Evolutionary conservation across 1,284 basidiomycete species (phyloP).

Genomic region (Boletellus deceptivus): DNA sequence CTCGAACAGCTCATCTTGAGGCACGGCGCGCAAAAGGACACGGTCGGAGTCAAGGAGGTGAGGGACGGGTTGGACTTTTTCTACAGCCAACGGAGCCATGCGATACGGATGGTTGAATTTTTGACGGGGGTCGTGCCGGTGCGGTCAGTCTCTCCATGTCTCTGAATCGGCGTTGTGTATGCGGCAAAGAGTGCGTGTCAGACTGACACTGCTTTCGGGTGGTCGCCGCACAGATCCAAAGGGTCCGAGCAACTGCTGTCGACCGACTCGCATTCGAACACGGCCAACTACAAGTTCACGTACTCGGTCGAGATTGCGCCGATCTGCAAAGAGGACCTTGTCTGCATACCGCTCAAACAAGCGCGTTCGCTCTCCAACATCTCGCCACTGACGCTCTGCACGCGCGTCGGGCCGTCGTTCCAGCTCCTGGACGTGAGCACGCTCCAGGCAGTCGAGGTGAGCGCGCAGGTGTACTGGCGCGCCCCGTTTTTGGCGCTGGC

Average conservation of each 20-base stretch:
- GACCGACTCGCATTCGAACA: constrained; percentile 87
- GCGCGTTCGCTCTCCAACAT: constrained; percentile 88
- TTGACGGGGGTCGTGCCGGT: constrained; percentile 85
- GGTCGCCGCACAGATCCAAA: constrained; percentile 61
- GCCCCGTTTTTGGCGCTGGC: constrained; percentile 85
- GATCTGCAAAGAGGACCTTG: constrained; percentile 96
- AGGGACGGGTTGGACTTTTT: constrained; percentile 97
- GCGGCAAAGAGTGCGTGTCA: too few relatives aligned
- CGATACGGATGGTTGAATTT: constrained; percentile 98
- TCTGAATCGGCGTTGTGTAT: background rate
- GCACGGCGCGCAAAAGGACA: constrained; percentile 96
- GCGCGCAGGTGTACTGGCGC: constrained; percentile 87
- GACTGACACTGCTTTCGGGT: background rate
- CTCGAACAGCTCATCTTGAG: constrained; percentile 98
- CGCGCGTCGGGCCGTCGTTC: constrained; percentile 88
- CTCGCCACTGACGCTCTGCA: constrained; percentile 82
- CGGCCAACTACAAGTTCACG: constrained; percentile 96
- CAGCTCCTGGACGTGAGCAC: constrained; percentile 90
- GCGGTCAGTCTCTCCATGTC: constrained; percentile 49
- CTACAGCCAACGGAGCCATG: constrained; percentile 87
- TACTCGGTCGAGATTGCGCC: constrained; percentile 98
- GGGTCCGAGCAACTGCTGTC: constrained; percentile 93
- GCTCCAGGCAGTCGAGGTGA: constrained; percentile 81
- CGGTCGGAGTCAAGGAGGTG: constrained; percentile 89
- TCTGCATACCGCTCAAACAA: constrained; percentile 83